phyloP scores from a whole-genome alignment of 2,329 filamentous ascomycete species.

The Harringtonia lauricola region DNA sequence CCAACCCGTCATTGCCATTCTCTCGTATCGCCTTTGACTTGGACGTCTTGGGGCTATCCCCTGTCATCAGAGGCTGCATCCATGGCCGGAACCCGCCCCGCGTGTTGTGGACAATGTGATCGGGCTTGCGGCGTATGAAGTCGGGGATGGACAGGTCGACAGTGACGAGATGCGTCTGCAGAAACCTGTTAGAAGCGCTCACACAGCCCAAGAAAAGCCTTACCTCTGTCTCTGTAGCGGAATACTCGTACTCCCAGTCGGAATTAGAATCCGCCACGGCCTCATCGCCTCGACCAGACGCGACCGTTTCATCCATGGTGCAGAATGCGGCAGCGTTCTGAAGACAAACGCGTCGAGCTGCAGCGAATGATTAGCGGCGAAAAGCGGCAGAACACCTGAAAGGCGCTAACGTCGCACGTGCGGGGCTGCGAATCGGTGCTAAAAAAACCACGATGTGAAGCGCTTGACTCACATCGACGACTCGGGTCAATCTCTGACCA shows the following conservation, averaged over 20 bases:
- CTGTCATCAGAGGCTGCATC: conserved; percentile 18
- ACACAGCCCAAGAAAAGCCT: not conserved
- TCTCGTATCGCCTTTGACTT: conserved; percentile 11
- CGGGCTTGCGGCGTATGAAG: conserved; percentile 34
- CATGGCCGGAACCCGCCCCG: conserved; percentile 33
- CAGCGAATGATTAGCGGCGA: not conserved
- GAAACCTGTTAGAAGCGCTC: not conserved
- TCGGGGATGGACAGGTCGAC: conserved; percentile 52
- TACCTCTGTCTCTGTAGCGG: conserved; percentile 50
- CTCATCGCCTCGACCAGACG: conserved; percentile 21
- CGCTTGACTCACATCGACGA: conserved; percentile 1
- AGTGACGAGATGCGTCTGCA: conserved; percentile 52
- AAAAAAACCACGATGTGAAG: not conserved
- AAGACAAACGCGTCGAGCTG: too few relatives aligned
- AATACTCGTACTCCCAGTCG: conserved; percentile 60
- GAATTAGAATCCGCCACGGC: too few relatives aligned
- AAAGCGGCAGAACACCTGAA: not conserved
- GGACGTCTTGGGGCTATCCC: conserved; percentile 9
- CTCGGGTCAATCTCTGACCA: too few relatives aligned
- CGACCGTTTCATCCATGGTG: too few relatives aligned
- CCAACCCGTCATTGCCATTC: conserved; percentile 16
- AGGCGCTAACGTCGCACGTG: too few relatives aligned
- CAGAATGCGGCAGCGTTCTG: too few relatives aligned
- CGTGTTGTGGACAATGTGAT: conserved; percentile 24
- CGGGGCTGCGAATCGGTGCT: too few relatives aligned